Percentiles rank a stretch among this genome's conserved stretches.
phyloP scores from a whole-genome alignment of 768 basidiomycete genomes.

The Hericium erinaceus region DNA sequence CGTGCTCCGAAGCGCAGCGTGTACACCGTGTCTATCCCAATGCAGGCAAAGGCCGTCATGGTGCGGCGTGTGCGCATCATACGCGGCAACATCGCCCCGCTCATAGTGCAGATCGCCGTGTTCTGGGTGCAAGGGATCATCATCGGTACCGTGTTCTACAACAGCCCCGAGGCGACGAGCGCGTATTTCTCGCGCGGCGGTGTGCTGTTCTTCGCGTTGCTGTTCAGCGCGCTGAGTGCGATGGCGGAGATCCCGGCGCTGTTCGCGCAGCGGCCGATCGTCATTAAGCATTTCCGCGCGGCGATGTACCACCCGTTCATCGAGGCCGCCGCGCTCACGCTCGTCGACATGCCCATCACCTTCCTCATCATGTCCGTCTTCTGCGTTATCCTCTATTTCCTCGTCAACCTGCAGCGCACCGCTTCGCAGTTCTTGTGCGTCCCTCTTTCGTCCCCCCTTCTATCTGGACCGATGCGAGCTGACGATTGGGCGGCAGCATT shows the following conservation, averaged over 20 bases:
- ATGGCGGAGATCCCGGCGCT: constrained; percentile 56
- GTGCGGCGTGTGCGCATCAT: constrained; percentile 27
- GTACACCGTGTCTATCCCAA: constrained; percentile 25
- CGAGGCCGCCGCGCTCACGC: constrained; percentile 45
- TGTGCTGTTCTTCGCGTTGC: constrained; percentile 61
- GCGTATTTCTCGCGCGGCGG: constrained; percentile 73
- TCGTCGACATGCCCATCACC: constrained; percentile 55
- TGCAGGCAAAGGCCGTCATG: constrained; percentile 29
- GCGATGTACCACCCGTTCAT: constrained; percentile 56
- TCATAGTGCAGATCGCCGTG: constrained; percentile 31
- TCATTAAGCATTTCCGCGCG: constrained; percentile 45
- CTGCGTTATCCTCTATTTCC: constrained; percentile 47
- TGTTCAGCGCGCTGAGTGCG: constrained; percentile 48
- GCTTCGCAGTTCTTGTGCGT: constrained; percentile 61
- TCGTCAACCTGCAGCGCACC: constrained; percentile 45
- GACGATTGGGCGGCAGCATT: constrained; percentile 27
- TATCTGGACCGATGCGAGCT: background rate
- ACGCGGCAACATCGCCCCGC: constrained; percentile 19
- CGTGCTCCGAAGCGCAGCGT: constrained; percentile 30
- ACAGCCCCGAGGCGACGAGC: constrained; percentile 41
- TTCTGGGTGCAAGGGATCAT: constrained; percentile 45
- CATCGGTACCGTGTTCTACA: constrained; percentile 59
- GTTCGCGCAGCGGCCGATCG: constrained; percentile 51
- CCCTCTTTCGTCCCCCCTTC: background rate
- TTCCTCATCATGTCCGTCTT: constrained; percentile 37